A percentile compares a stretch with the other conserved stretches of the same genome.
Conservation (phyloP, 352 stramenopile species). For the Pythium scleroteichum region DNA sequence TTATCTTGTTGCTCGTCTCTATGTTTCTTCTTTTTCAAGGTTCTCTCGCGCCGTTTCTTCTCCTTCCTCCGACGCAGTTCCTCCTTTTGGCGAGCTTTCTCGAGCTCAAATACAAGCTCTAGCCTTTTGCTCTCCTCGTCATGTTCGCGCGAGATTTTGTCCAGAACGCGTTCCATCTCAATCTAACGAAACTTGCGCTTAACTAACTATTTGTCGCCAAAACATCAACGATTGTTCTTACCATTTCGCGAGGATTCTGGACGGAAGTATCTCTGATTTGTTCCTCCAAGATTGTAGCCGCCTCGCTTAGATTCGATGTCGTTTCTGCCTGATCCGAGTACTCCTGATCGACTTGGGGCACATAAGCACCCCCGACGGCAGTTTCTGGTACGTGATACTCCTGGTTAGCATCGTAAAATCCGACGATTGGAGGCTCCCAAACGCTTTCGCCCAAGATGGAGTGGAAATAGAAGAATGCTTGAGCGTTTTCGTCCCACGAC, state of each 20-base stretch:
- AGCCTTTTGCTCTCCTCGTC: conserved; percentile 61
- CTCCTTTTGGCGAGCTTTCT: conserved; percentile 70
- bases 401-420: conserved; percentile 66
- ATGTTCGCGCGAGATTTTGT: conserved; percentile 67
- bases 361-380: background rate
- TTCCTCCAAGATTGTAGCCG: conserved; percentile 3
- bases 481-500: conserved; percentile 58
- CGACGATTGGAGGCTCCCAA: conserved; percentile 58
- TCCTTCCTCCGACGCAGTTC: conserved; percentile 67
- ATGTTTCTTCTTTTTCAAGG: conserved; percentile 45
- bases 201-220: too few relatives aligned
- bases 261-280: background rate
- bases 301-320: background rate
- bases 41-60: conserved; percentile 52
- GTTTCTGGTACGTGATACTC: conserved; percentile 38
- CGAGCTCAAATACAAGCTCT: conserved; percentile 63
- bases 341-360: background rate
- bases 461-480: conserved; percentile 70
- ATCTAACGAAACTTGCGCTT: too few relatives aligned
- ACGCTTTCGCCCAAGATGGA: conserved; percentile 53
- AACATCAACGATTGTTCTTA: too few relatives aligned
- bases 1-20: conserved; percentile 8
- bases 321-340: background rate
- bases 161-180: conserved; percentile 58
- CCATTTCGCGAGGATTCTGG: conserved; percentile 9